Evolutionary conservation across 2,329 filamentous ascomycete genomes (phyloP), one percentile per base, ranked within the genome.

Genomic region (Aspergillus arachidicola): DNA sequence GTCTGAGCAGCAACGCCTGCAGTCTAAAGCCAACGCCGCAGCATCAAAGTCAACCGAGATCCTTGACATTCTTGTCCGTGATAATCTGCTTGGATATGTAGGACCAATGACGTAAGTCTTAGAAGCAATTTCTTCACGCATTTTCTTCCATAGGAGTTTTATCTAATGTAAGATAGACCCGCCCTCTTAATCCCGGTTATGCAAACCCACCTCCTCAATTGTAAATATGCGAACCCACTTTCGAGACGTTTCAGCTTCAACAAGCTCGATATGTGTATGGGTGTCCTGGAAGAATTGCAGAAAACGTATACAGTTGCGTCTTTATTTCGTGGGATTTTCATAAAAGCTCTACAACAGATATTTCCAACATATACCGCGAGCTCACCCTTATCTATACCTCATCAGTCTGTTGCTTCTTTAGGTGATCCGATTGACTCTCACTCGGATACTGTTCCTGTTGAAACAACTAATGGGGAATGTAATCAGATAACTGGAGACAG

Each of bases 201-300:
- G 74, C 74, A 76, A 53, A 69, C 66, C 12, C 72, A 76, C 57
- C 67, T 76, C 1, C 66, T 73, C 11, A 69, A 70, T 26, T 76
- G 71, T 65, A 71, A 69, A 57, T 68, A 66, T 4, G 58, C 61
- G 19, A 64, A 68, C 21, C 50, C 68, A 1, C 64, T 76, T 4
- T 69, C 71, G 4, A 68, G 65, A 4, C 69, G 69, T 7, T 66
- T 76, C 28, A 64, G 69, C 12, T 69, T 73, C 3, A 75, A 75
- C 51, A 76, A 76, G 51, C 67, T 75, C 11, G 67, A 71, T 50
- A 64, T 74, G 36, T 75, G 70, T 46, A 76, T 76, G 74, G 62
- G 76, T 51, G 66, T 75, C 11, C 60, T 76, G 65, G 68, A 75
- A 48, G 71, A 75, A 51, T 62, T 76, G 10, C 72, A 73, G 38